Evolutionary conservation across 805 yeast species (phyloP).

Genomic region (Hermanozyma aechmeae): DNA sequence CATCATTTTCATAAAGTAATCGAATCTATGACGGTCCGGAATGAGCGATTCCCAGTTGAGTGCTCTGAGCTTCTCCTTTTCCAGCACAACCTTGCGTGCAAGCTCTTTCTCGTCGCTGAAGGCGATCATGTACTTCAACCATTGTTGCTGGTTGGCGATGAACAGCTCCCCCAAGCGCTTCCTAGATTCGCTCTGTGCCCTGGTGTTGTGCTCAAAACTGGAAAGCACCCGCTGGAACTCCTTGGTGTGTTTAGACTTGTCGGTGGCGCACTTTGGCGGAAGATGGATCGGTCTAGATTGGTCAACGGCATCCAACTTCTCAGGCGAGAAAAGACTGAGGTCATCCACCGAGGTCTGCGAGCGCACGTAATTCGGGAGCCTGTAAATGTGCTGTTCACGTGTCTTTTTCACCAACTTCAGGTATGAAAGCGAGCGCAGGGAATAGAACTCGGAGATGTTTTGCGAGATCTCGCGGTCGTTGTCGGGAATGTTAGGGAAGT

Average conservation of each 20-base stretch:
- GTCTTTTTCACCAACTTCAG: slow-evolving; percentile 21
- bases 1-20: slow-evolving; percentile 19
- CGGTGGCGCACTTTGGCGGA: slow-evolving; percentile 54
- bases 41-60: slow-evolving; percentile 30
- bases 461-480: slow-evolving; percentile 26
- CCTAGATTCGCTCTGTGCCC: slow-evolving; percentile 13
- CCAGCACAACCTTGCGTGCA: slow-evolving; percentile 14
- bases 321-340: slow-evolving; percentile 40
- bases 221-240: slow-evolving; percentile 41
- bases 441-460: slow-evolving; percentile 28
- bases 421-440: slow-evolving; percentile 24
- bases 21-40: slow-evolving; percentile 16
- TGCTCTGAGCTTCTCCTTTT: slow-evolving; percentile 21
- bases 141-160: slow-evolving; percentile 15
- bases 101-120: slow-evolving; percentile 13
- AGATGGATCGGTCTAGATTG: slow-evolving; percentile 64
- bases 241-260: slow-evolving; percentile 45
- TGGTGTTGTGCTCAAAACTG: slow-evolving; percentile 24
- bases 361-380: slow-evolving; percentile 28
- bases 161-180: slow-evolving; percentile 10
- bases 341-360: slow-evolving; percentile 23
- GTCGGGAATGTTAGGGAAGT: slow-evolving; percentile 6
- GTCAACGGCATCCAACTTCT: slow-evolving; percentile 45
- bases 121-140: slow-evolving; percentile 16
- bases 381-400: slow-evolving; percentile 24